Evolutionary conservation across 805 yeast genomes (phyloP), one percentile per base, ranked within the genome.

Genomic region (Saccharomycopsis sp.): DNA sequence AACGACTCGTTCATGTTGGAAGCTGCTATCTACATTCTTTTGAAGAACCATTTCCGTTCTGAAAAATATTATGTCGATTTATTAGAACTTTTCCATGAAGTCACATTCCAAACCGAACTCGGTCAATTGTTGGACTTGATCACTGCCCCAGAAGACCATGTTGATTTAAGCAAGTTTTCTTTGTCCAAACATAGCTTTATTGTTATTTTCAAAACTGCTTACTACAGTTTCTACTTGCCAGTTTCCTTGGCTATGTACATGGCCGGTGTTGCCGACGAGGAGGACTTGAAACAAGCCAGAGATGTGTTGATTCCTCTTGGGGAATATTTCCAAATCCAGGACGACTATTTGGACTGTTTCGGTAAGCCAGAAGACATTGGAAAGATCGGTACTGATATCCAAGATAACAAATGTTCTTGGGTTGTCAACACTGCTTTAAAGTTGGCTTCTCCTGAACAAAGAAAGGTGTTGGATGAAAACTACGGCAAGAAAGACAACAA

Each of bases 331-430:
- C 99, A 94, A 78, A 89, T 94, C 66, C 99, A 94, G 77, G 99
- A 94, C 71, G 99, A 94, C 73, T 94, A 80, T 77, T 82, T 94
- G 65, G 99, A 94, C 74, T 89, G 97, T 73, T 94, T 89, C 70
- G 99, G 99, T 64, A 90, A 93, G 67, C 97, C 99, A 50, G 96
- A 89, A 70, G 90, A 93, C 69, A 94, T 92, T 69, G 99, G 99
- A 63, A 94, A 94, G 79, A 90, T 94, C 66, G 99, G 99, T 66
- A 94, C 99, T 61, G 99, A 94, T 72, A 94, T 94, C 70, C 88
- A 88, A 76, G 99, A 94, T 75, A 94, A 94, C 83, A 94, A 94
- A 75, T 94, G 99, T 75, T 88, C 97, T 51, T 94, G 99, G 99
- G 85, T 94, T 58, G 82, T 94, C 68, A 94, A 94, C 79, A 88